These are phyloP conservation scores for Bipolaris bicolor DNA, from an alignment of 2,329 filamentous ascomycete genomes.

Conservation along the genomic window DNA sequence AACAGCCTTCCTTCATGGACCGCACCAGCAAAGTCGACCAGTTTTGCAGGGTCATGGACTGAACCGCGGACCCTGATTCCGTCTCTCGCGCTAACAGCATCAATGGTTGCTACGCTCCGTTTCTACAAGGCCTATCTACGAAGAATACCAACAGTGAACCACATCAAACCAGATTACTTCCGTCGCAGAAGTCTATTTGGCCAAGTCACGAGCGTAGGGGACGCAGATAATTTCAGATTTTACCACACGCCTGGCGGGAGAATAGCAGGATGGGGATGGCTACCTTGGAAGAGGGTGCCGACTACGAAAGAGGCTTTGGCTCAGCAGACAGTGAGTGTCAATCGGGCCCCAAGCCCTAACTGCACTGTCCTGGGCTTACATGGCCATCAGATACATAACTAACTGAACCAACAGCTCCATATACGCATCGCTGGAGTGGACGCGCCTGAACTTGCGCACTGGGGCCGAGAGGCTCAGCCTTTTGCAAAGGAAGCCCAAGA, in stretches of 20 bases:
- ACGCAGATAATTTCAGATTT: conserved; percentile 93
- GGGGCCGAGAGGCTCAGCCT: conserved; percentile 86
- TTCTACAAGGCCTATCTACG: conserved; percentile 77
- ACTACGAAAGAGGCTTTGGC: conserved; percentile 70
- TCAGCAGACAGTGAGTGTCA: conserved; percentile 71
- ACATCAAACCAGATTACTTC: conserved; percentile 78
- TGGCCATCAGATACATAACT: conserved; percentile 13
- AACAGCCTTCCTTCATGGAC: conserved; percentile 33
- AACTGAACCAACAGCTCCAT: conserved; percentile 67
- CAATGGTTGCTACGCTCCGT: conserved; percentile 60
- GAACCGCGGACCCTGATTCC: conserved; percentile 62
- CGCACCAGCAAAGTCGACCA: conserved; percentile 43
- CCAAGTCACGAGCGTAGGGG: conserved; percentile 88
- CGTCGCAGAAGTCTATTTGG: conserved; percentile 79
- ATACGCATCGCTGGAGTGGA: conserved; percentile 91
- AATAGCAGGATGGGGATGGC: conserved; percentile 89
- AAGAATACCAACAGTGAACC: conserved; percentile 77
- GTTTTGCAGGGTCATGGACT: conserved; percentile 62
- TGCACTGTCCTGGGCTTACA: background rate
- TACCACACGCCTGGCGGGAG: conserved; percentile 95
- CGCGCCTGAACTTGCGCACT: conserved; percentile 91
- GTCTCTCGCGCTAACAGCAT: conserved; percentile 61
- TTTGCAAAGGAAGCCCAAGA: conserved; percentile 78
- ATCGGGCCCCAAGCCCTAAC: background rate
- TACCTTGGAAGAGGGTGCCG: conserved; percentile 74